These are phyloP conservation scores for Arthroderma sp. DNA, from an alignment of 2,329 filamentous ascomycete species.

Conservation along the genomic window DNA sequence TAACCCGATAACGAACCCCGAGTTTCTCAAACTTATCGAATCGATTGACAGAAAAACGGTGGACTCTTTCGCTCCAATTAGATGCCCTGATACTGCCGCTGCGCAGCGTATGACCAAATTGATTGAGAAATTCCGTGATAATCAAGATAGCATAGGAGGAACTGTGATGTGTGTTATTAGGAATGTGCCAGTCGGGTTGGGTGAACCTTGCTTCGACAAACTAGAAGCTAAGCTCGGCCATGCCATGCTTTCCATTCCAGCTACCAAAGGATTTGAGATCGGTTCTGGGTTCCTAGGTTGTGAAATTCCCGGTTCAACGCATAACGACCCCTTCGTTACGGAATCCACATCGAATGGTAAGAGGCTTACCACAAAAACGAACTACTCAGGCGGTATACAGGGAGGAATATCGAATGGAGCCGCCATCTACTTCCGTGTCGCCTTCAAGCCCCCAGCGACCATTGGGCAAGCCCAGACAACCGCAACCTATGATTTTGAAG, in stretches of 20 bases:
- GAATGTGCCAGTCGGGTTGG: conserved; percentile 71
- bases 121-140: conserved; percentile 66
- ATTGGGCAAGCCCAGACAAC: conserved; percentile 83
- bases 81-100: conserved; percentile 61
- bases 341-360: conserved; percentile 32
- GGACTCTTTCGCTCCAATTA: conserved; percentile 66
- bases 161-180: conserved; percentile 89
- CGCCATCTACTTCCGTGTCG: conserved; percentile 85
- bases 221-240: conserved; percentile 82
- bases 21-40: conserved; percentile 61
- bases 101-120: conserved; percentile 61
- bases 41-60: conserved; percentile 62
- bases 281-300: conserved; percentile 84
- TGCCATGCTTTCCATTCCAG: conserved; percentile 89
- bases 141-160: conserved; percentile 79
- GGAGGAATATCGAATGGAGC: conserved; percentile 91
- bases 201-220: conserved; percentile 93
- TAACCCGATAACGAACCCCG: conserved; percentile 58
- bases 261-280: conserved; percentile 90
- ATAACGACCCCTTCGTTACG: conserved; percentile 78
- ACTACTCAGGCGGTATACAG: conserved; percentile 90
- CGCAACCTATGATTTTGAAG: conserved; percentile 60
- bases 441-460: conserved; percentile 89
- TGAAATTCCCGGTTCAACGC: conserved; percentile 71
- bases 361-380: conserved; percentile 71